phyloP scores from a whole-genome alignment of 306 rosid genomes.

The Cicer pinnatifidum region DNA sequence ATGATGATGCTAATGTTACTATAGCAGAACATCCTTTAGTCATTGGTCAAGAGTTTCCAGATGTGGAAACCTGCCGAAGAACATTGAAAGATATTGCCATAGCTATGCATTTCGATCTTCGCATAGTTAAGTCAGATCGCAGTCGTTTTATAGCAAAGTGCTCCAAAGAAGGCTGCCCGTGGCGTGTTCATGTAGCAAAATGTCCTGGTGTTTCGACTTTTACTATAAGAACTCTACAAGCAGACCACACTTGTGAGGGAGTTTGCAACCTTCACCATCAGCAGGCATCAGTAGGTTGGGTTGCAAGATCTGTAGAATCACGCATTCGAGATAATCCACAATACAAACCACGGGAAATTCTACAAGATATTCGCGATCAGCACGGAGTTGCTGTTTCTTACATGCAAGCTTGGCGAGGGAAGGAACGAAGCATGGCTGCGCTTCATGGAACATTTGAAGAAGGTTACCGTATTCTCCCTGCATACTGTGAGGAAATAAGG shows the following conservation, averaged over 20 bases:
- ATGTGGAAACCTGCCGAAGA: slow-evolving; percentile 96
- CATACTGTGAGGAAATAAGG: slow-evolving; percentile 90
- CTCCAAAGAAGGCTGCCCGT: slow-evolving; percentile 98
- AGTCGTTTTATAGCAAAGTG: slow-evolving; percentile 98
- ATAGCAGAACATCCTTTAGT: slow-evolving; percentile 60
- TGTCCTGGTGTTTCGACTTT: slow-evolving; percentile 97
- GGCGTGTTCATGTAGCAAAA: slow-evolving; percentile 99
- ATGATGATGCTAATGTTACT: slow-evolving; percentile 49
- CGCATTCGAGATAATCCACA: slow-evolving; percentile 95
- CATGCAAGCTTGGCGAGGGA: slow-evolving; percentile 99
- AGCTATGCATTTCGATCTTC: slow-evolving; percentile 95
- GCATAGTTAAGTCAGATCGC: slow-evolving; percentile 96
- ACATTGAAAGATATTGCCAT: slow-evolving; percentile 94
- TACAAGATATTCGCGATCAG: slow-evolving; percentile 93
- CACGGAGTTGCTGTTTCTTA: slow-evolving; percentile 99
- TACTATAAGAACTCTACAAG: slow-evolving; percentile 86
- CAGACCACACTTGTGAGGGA: slow-evolving; percentile 96
- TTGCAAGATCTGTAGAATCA: slow-evolving; percentile 97
- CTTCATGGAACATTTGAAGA: slow-evolving; percentile 99
- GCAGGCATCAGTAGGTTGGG: slow-evolving; percentile 99
- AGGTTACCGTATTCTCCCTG: slow-evolving; percentile 91
- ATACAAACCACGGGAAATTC: slow-evolving; percentile 91
- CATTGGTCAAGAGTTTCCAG: slow-evolving; percentile 96
- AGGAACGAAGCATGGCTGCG: slow-evolving; percentile 99
- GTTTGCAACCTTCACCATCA: slow-evolving; percentile 95